Percentiles rank a stretch among this genome's conserved stretches.
Conservation (phyloP, 164 flowering plant species). For the Vitis cinerea region DNA sequence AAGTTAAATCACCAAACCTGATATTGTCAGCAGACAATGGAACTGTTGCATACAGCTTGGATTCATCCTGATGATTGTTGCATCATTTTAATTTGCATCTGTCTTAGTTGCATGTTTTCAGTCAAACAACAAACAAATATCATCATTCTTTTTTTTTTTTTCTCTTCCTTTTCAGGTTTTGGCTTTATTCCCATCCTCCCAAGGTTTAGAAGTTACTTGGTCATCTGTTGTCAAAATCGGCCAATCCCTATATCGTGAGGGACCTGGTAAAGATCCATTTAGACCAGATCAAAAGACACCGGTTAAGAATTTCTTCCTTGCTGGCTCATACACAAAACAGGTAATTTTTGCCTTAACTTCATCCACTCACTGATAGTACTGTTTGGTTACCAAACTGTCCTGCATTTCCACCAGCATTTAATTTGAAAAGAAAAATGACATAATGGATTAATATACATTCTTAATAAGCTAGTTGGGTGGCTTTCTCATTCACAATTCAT, state of each 20-base stretch:
- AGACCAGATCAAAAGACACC: slow-evolving; percentile 97
- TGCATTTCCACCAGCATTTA: too few species aligned
- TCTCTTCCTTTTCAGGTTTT: slow-evolving; percentile 48
- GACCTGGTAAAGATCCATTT: slow-evolving; percentile 91
- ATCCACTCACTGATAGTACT: too few species aligned
- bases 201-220: slow-evolving; percentile 86
- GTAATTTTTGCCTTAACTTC: slow-evolving; percentile 26
- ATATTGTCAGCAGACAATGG: background rate
- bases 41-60: background rate
- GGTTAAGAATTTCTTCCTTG: slow-evolving; percentile 83
- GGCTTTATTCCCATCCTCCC: slow-evolving; percentile 84
- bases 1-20: background rate
- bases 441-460: too few species aligned
- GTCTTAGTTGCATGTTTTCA: background rate
- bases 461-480: too few species aligned
- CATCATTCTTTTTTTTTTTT: background rate
- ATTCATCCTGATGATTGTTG: background rate
- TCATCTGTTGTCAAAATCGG: slow-evolving; percentile 94
- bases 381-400: too few species aligned
- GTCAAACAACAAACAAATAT: background rate
- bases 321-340: slow-evolving; percentile 99
- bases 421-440: too few species aligned
- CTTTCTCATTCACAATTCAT: too few species aligned
- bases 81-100: background rate
- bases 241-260: slow-evolving; percentile 92